phyloP scores from a whole-genome alignment of 2,329 filamentous ascomycete genomes.

The Phialocephala sp. region DNA sequence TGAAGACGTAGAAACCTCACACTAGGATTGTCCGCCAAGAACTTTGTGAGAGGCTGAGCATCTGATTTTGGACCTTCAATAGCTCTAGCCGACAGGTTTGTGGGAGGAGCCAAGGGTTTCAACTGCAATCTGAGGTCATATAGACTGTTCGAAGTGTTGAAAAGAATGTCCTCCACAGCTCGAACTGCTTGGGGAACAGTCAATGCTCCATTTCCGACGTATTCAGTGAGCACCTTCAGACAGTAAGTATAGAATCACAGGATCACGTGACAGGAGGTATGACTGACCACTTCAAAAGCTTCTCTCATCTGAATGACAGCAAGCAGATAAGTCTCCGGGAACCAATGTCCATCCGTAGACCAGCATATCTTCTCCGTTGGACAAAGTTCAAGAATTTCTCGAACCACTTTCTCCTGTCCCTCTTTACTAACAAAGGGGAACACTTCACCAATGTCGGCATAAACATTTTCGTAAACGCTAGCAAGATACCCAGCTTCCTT shows the following conservation, averaged over 20 bases:
- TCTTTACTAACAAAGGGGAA: conserved; percentile 80
- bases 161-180: conserved; percentile 71
- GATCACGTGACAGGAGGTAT: not conserved
- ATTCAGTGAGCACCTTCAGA: conserved; percentile 66
- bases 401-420: conserved; percentile 73
- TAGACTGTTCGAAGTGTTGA: conserved; percentile 77
- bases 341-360: conserved; percentile 81
- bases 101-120: conserved; percentile 33
- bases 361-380: conserved; percentile 78
- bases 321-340: conserved; percentile 78
- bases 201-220: conserved; percentile 68
- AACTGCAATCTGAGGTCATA: conserved; percentile 66
- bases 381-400: conserved; percentile 76
- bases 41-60: conserved; percentile 42
- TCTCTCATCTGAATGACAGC: conserved; percentile 75
- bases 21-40: conserved; percentile 55
- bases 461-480: conserved; percentile 77
- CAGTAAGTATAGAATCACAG: conserved; percentile 9
- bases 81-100: not conserved
- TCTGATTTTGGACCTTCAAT: conserved; percentile 26
- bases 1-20: conserved; percentile 74
- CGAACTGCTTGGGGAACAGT: conserved; percentile 65
- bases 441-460: conserved; percentile 82
- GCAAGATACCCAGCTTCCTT: conserved; percentile 81
- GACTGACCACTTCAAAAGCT: conserved; percentile 66